Base-by-base conservation (phyloP, 768 basidiomycete genomes). In the Pleurotus pulmonarius region DNA sequence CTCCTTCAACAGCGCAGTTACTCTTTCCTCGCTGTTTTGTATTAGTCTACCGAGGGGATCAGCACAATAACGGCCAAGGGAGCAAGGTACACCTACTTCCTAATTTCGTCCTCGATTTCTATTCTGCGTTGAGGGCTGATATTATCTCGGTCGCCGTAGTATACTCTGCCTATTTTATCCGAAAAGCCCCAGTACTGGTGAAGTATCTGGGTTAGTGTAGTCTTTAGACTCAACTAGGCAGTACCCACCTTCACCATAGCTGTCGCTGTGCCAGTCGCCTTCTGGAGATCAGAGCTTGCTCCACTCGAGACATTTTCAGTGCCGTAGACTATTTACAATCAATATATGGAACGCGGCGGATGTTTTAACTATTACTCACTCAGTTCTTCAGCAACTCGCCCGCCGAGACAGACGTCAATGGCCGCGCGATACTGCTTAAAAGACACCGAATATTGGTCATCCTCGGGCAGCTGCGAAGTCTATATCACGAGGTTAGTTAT, bases 391-490 rank as follows among this genome's bases (percentile, higher is more conserved):
- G 97, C 97, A 5, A 94, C 90, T 48, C 97, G 88, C 18, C 97
- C 96, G 9, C 94, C 96, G 81, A 98, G 89, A 29, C 83, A 85
- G 20, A 97, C 94, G 69, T 97, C 96, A 62, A 98, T 93, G 60
- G 77, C 75, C 15, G 90, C 90, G 44, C 86, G 75, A 67, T 84
- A 93, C 70, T 95, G 86, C 59, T 82, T 89, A 43, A 80, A 74
- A 39, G 82, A 87, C 26, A 91, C 69, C 25, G 90, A 92, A 58
- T 75, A 78, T 58, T 85, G 81, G 69, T 95, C 92, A 58, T 86
- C 78, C 63, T 90, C 83, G 2, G 93, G 92, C 48, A 94, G 74
- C 66, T 83, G 79, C 44, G 87, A 83, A 15, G 92, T 94, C 90
- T 86, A 64, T 47, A 46, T 59, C 60, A 51, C 54, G 56, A 24